Conservation (phyloP, 495 filamentous ascomycete genomes). For the Aspergillus bertholletiae region DNA sequence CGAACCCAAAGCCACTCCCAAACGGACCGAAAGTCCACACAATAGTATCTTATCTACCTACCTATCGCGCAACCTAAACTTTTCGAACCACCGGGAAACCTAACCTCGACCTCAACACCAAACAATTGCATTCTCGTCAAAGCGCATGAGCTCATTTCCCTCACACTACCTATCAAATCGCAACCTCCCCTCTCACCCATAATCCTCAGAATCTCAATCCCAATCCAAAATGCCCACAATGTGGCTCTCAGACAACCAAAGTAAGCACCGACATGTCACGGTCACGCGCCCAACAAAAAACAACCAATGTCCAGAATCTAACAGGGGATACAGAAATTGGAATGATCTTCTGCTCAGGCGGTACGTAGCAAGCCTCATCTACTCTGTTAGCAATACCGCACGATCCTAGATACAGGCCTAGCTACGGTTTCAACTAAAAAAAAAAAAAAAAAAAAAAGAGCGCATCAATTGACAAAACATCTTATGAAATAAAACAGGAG, state of each 20-base stretch:
- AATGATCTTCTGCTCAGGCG: slow-evolving; percentile 91
- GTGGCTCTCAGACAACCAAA: slow-evolving; percentile 96
- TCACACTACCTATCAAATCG: neutral
- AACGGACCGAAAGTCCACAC: too few species aligned
- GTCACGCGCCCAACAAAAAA: neutral
- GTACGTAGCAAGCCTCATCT: slow-evolving; percentile 53
- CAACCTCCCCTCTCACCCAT: neutral
- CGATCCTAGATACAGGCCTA: too few species aligned
- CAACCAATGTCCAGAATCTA: slow-evolving; percentile 5
- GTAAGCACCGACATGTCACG: slow-evolving; percentile 47
- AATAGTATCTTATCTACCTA: too few species aligned
- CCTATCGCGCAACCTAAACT: too few species aligned
- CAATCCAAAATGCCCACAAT: slow-evolving; percentile 60
- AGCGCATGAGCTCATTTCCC: neutral
- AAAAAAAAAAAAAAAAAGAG: neutral
- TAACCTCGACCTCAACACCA: too few species aligned
- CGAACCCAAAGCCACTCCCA: too few species aligned
- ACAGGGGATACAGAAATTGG: slow-evolving; percentile 74
- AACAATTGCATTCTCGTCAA: neutral
- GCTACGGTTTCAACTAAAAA: too few species aligned
- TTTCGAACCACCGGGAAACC: too few species aligned
- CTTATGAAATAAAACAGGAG: slow-evolving; percentile 49
- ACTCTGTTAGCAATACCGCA: neutral
- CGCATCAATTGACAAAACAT: slow-evolving; percentile 1
- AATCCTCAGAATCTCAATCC: neutral